Conservation (phyloP, 1,139 yeast genomes). For the Oligophagozyma castellii region DNA sequence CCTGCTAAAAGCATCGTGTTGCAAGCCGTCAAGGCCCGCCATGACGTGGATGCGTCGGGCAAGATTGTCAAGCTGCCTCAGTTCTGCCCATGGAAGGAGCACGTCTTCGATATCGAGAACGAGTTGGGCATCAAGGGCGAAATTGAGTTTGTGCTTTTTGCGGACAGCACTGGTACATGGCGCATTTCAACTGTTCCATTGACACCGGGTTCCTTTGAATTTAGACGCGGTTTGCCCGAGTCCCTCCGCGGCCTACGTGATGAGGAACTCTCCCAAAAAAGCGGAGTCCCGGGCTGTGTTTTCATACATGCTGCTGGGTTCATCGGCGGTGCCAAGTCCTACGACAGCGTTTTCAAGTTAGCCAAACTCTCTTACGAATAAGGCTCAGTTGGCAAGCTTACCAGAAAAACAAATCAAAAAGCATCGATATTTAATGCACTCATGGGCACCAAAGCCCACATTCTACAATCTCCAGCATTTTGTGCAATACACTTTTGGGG, state of each 20-base stretch:
- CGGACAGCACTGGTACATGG: slow-evolving; percentile 64
- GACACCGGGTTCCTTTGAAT: slow-evolving; percentile 60
- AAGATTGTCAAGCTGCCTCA: slow-evolving; percentile 55
- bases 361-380: slow-evolving; percentile 42
- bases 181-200: slow-evolving; percentile 85
- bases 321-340: slow-evolving; percentile 83
- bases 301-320: slow-evolving; percentile 96
- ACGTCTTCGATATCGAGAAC: slow-evolving; percentile 60
- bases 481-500: too few relatives aligned
- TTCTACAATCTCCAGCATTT: too few relatives aligned
- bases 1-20: slow-evolving; percentile 76
- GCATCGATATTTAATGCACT: too few relatives aligned
- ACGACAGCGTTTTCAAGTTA: slow-evolving; percentile 63
- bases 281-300: slow-evolving; percentile 76
- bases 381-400: too few relatives aligned
- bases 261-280: slow-evolving; percentile 52
- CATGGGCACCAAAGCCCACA: too few relatives aligned
- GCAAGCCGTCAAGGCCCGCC: slow-evolving; percentile 47
- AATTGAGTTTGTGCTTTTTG: slow-evolving; percentile 65
- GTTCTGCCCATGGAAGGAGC: slow-evolving; percentile 94
- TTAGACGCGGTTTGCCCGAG: slow-evolving; percentile 79
- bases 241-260: slow-evolving; percentile 92
- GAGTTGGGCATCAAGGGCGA: slow-evolving; percentile 31
- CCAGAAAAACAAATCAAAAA: too few relatives aligned
- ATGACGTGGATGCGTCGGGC: slow-evolving; percentile 46